phyloP scores from a whole-genome alignment of 2,329 filamentous ascomycete species.

The Cladorrhinum sp. region DNA sequence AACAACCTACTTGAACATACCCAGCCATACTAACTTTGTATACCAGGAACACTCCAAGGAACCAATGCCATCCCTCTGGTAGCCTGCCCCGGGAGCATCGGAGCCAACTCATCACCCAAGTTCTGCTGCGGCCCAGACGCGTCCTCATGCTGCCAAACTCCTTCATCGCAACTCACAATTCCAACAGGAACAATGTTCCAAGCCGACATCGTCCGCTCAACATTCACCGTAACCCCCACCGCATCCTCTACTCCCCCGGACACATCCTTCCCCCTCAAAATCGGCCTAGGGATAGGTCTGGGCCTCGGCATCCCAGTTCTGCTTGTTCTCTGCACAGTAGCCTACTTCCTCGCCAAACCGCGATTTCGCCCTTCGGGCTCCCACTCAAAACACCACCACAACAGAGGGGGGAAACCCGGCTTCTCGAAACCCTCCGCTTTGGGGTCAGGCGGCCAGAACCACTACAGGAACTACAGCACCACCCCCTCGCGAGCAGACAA shows the following conservation, averaged over 20 bases:
- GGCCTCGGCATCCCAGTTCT: conserved; percentile 24
- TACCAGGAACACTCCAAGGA: background rate
- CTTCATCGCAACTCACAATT: conserved; percentile 9
- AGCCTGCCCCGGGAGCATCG: conserved; percentile 15
- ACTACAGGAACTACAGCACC: background rate
- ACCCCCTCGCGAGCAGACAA: background rate
- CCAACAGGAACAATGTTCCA: conserved; percentile 10
- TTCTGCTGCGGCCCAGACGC: conserved; percentile 22
- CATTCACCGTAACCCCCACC: background rate
- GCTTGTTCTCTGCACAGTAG: conserved; percentile 16
- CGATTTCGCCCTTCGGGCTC: background rate
- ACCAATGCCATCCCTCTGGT: conserved; percentile 14
- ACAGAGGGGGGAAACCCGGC: background rate
- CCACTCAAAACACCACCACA: no score
- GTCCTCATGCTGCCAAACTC: conserved; percentile 12
- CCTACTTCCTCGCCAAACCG: conserved; percentile 18
- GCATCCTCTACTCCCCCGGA: background rate
- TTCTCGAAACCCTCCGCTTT: background rate
- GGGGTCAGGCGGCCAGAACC: background rate
- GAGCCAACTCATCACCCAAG: conserved; percentile 10
- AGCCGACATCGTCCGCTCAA: background rate
- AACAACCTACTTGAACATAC: background rate
- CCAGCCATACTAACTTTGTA: background rate
- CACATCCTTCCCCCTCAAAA: conserved; percentile 2
- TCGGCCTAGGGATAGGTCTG: conserved; percentile 23